Evolutionary conservation across 768 basidiomycete genomes (phyloP), one percentile per base, ranked within the genome.

Genomic region (Lactarius trivialis): DNA sequence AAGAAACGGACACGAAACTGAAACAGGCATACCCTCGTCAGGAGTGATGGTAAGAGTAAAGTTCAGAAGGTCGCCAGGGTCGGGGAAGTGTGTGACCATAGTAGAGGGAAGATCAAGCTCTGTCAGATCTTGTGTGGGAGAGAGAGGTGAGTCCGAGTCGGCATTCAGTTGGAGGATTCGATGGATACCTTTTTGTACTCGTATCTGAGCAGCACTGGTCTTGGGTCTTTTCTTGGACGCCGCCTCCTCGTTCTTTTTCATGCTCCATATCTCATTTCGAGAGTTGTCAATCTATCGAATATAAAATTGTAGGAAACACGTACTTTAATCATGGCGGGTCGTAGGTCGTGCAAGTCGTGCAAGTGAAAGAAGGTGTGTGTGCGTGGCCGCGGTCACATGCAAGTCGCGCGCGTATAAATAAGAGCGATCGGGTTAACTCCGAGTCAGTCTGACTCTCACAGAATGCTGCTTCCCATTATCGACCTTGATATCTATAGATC

Each of bases 201-300:
- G 85, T 73, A 99, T 91, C 76, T 98, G 95, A 32, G 97, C 97
- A 17, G 97, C 96, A 71, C 91, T 93, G 50, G 93, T 97, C 85
- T 96, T 98, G 49, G 97, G 97, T 81, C 89, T 92, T 85, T 86
- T 96, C 89, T 93, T 98, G 7, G 92, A 88, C 58, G 94, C 93
- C 60, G 91, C 91, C 71, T 98, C 93, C 80, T 98, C 93, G 70
- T 88, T 91, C 87, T 98, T 98, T 86, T 98, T 98, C 89, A 99
- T 93, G 68, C 88, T 92, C 89, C 97, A 98, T 71, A 99, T 98
- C 97, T 99, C 67, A 34, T 17, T 30, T 21, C 37, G 6, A 7
- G 37, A 57, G 68, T 24, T 24, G 37, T 63, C 58, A 26, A 51
- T 60, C 14, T 50, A 59, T 67, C 65, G 48, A 24, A 17, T 26